Evolutionary conservation across 202 grass and related monocot species (phyloP).

Genomic region (Bolboschoenoplectus hybrid): DNA sequence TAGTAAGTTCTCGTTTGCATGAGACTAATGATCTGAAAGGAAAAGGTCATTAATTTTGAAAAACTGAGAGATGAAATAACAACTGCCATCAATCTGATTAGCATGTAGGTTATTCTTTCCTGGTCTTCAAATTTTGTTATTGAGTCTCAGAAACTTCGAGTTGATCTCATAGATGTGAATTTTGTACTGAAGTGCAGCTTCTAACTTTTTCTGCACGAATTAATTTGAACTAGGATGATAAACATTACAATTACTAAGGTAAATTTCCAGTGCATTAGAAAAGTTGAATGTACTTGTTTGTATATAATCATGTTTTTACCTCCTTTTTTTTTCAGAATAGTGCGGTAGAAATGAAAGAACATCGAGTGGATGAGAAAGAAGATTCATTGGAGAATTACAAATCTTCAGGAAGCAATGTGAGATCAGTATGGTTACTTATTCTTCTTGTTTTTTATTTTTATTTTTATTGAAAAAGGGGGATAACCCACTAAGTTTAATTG

Average conservation of each 20-base stretch:
- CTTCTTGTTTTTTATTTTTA: neutral
- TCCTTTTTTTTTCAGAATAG: conserved; percentile 3
- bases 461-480: neutral
- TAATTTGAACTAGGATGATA: conserved; percentile 3
- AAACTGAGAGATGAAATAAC: conserved; percentile 5
- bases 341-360: conserved; percentile 1
- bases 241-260: neutral
- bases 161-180: neutral
- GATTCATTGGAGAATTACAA: conserved; percentile 7
- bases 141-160: neutral
- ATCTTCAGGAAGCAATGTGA: conserved; percentile 25
- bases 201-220: neutral
- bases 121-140: neutral
- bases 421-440: conserved; percentile 24
- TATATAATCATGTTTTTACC: neutral
- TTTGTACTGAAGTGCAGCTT: neutral
- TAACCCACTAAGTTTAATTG: neutral
- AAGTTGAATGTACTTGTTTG: neutral
- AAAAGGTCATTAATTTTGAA: neutral
- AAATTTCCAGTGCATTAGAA: neutral
- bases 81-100: neutral
- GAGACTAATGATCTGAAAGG: conserved; percentile 10
- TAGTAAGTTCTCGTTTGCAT: neutral
- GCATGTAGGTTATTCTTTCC: too few species aligned
- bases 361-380: conserved; percentile 19